Evolutionary conservation across 805 yeast genomes (phyloP).

Genomic region (Starmerella bacillaris): DNA sequence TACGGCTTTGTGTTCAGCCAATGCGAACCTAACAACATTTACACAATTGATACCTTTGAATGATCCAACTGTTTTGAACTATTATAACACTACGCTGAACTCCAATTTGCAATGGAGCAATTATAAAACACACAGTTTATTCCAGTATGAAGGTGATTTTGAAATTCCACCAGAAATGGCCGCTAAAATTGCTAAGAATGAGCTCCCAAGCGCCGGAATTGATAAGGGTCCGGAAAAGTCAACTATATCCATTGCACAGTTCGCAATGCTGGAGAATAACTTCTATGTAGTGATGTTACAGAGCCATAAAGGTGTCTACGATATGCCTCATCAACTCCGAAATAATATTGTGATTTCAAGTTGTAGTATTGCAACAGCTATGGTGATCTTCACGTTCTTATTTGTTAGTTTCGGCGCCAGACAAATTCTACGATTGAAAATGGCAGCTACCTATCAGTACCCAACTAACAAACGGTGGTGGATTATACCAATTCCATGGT

Average conservation of each 20-base stretch:
- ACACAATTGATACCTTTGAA: slow-evolving; percentile 13
- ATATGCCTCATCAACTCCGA: slow-evolving; percentile 13
- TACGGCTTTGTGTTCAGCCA: slow-evolving; percentile 12
- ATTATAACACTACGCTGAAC: slow-evolving; percentile 1
- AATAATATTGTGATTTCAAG: slow-evolving; percentile 12
- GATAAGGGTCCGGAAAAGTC: slow-evolving; percentile 14
- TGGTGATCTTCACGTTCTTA: slow-evolving; percentile 13
- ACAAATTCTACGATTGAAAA: slow-evolving; percentile 15
- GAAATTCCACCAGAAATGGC: slow-evolving; percentile 9
- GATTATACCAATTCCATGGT: slow-evolving; percentile 12
- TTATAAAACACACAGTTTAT: not conserved
- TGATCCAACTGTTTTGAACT: slow-evolving; percentile 2
- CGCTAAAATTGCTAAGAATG: not conserved
- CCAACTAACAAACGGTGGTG: slow-evolving; percentile 11
- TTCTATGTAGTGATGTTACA: slow-evolving; percentile 15
- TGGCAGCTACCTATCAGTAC: slow-evolving; percentile 17
- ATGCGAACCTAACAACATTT: slow-evolving; percentile 6
- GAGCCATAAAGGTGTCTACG: slow-evolving; percentile 11
- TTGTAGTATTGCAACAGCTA: slow-evolving; percentile 13
- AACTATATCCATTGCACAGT: slow-evolving; percentile 12
- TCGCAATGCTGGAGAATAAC: slow-evolving; percentile 6
- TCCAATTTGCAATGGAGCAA: not conserved
- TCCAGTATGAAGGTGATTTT: slow-evolving; percentile 1
- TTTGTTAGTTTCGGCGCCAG: slow-evolving; percentile 17
- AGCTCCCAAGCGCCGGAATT: slow-evolving; percentile 10